phyloP scores from a whole-genome alignment of 2,329 filamentous ascomycete species.

The Claviceps sp. region DNA sequence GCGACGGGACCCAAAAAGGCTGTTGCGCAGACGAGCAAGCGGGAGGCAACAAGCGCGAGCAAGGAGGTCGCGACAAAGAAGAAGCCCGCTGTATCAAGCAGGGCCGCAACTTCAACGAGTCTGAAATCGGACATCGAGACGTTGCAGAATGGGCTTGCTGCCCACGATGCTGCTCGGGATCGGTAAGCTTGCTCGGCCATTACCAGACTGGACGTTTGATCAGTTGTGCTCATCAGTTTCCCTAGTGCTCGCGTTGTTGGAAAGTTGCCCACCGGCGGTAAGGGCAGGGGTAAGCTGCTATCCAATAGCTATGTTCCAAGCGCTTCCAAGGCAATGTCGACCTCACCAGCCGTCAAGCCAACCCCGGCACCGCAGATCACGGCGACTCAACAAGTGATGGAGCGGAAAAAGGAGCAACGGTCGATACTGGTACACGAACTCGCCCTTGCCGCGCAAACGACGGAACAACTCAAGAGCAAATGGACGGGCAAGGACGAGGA shows the following conservation, averaged over 20 bases:
- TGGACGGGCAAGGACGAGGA: constrained; percentile 41
- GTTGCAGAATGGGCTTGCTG: constrained; percentile 29
- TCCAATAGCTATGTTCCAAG: constrained; percentile 18
- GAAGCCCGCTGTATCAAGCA: constrained; percentile 19
- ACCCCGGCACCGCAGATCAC: constrained; percentile 34
- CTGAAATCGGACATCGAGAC: constrained; percentile 36
- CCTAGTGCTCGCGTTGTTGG: constrained; percentile 22
- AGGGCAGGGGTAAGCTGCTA: constrained; percentile 30
- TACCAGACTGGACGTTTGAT: neutral
- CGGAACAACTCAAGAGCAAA: constrained; percentile 33
- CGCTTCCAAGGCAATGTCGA: constrained; percentile 28
- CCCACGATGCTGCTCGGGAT: constrained; percentile 21
- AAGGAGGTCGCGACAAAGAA: constrained; percentile 18
- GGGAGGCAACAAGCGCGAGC: constrained; percentile 5
- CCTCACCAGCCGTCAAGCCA: constrained; percentile 44
- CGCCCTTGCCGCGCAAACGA: constrained; percentile 38
- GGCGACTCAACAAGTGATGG: constrained; percentile 36
- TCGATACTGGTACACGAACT: constrained; percentile 46
- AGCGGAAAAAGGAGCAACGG: constrained; percentile 40
- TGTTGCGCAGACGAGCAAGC: constrained; percentile 10
- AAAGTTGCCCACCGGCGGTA: constrained; percentile 19
- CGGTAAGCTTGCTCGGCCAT: constrained; percentile 16
- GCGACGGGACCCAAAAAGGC: constrained; percentile 9
- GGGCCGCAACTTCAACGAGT: constrained; percentile 25
- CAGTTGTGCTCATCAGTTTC: constrained; percentile 14